phyloP scores from a whole-genome alignment of 208 protist species.

The Trypanosoma lewisi region DNA sequence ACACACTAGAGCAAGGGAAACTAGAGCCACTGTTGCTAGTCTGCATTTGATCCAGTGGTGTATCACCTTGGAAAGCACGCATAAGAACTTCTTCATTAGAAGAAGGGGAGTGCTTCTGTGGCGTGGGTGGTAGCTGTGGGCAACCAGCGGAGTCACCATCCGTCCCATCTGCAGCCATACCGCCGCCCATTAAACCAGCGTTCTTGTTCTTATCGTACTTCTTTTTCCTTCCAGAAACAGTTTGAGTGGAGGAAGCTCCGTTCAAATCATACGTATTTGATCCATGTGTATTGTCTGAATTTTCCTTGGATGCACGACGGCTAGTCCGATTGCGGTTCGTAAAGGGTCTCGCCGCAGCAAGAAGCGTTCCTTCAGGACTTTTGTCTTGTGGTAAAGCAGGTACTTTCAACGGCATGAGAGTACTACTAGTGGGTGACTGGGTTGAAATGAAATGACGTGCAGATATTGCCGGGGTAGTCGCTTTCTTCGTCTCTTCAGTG shows the following conservation, averaged over 20 bases:
- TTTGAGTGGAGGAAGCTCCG: not conserved
- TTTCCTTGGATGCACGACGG: not conserved
- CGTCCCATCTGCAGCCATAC: not conserved
- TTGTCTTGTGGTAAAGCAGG: conserved; percentile 1
- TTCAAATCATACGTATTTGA: not conserved
- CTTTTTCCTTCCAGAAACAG: not conserved
- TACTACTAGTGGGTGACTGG: not conserved
- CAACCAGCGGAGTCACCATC: not conserved
- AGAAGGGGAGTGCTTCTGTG: not conserved
- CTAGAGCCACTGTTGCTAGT: not conserved
- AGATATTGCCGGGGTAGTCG: not conserved
- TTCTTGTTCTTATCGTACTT: not conserved
- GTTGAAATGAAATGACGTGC: not conserved
- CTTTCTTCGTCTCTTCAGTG: not conserved
- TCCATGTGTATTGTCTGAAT: not conserved
- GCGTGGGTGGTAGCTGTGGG: not conserved
- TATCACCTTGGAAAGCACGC: not conserved
- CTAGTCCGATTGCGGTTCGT: not conserved
- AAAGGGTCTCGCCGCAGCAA: not conserved
- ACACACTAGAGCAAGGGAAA: not conserved
- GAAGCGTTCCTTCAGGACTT: not conserved
- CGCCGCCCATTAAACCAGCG: not conserved
- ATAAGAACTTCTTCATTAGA: not conserved
- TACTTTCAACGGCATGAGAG: conserved; percentile 3
- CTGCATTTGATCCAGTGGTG: conserved; percentile 1